Conservation (phyloP, 2,329 filamentous ascomycete species). For the Cercospora sp. region DNA sequence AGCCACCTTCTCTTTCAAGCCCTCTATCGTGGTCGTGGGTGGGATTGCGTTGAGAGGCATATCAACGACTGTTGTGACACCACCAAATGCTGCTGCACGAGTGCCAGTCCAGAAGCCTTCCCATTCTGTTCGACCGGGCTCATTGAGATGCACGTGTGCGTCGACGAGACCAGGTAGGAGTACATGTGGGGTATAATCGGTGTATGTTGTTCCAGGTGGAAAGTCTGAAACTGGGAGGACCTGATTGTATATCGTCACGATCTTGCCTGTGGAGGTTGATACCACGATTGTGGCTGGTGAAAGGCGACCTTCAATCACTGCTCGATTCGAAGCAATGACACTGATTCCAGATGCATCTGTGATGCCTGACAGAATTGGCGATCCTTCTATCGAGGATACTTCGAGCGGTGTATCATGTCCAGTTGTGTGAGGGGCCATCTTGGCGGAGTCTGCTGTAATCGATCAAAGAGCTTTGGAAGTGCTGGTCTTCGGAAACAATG, state of each 20-base stretch:
- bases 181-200: conserved; percentile 80
- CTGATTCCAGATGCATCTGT: conserved; percentile 50
- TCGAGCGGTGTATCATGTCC: conserved; percentile 32
- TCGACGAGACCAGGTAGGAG: conserved; percentile 91
- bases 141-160: conserved; percentile 95
- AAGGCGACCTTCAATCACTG: conserved; percentile 73
- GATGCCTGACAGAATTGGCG: conserved; percentile 19
- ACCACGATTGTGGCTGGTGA: conserved; percentile 82
- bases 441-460: neutral
- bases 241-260: conserved; percentile 70
- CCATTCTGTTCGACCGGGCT: conserved; percentile 96
- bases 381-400: conserved; percentile 20
- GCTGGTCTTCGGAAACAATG: neutral
- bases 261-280: conserved; percentile 78
- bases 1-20: conserved; percentile 79
- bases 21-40: conserved; percentile 84
- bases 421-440: conserved; percentile 37
- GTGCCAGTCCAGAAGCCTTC: conserved; percentile 97
- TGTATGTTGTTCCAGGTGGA: conserved; percentile 69
- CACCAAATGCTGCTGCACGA: conserved; percentile 87
- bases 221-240: conserved; percentile 77
- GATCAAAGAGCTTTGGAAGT: neutral
- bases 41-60: conserved; percentile 98
- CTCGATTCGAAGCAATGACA: conserved; percentile 80
- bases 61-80: conserved; percentile 93